Evolutionary conservation across 1,284 basidiomycete species (phyloP).

Genomic region (Ceratobasidium sp.): DNA sequence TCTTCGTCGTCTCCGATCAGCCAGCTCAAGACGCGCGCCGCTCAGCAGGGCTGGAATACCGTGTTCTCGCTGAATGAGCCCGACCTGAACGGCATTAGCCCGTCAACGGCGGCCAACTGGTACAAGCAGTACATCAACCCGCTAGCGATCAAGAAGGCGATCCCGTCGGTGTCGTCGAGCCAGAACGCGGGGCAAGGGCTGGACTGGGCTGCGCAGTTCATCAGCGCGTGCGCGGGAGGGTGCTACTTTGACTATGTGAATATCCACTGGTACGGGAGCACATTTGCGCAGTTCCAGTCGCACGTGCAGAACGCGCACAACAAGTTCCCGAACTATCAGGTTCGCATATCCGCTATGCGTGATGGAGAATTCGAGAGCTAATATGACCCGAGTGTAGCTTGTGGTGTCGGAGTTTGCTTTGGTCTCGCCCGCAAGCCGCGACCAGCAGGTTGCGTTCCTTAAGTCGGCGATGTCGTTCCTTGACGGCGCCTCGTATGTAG

Average conservation of each 20-base stretch:
- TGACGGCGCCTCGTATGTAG: slow-evolving; percentile 15
- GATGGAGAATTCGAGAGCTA: no score
- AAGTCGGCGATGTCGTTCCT: slow-evolving; percentile 4
- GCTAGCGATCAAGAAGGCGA: slow-evolving; percentile 32
- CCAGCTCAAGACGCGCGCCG: slow-evolving; percentile 40
- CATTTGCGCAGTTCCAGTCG: slow-evolving; percentile 18
- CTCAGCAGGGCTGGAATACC: slow-evolving; percentile 40
- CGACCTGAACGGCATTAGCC: slow-evolving; percentile 30
- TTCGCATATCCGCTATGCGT: no score
- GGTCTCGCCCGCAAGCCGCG: not conserved
- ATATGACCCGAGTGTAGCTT: no score
- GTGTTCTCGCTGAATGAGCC: slow-evolving; percentile 45
- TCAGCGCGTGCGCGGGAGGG: slow-evolving; percentile 14
- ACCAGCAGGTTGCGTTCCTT: slow-evolving; percentile 21
- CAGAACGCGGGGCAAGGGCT: slow-evolving; percentile 14
- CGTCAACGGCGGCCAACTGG: slow-evolving; percentile 15
- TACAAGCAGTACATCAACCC: slow-evolving; percentile 44
- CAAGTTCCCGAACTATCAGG: slow-evolving; percentile 24
- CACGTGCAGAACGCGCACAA: slow-evolving; percentile 3
- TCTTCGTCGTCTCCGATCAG: slow-evolving; percentile 34
- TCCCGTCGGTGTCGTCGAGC: slow-evolving; percentile 39
- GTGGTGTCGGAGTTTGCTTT: slow-evolving; percentile 24
- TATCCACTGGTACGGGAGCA: slow-evolving; percentile 29
- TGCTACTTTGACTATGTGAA: slow-evolving; percentile 40
- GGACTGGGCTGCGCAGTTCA: slow-evolving; percentile 5